These are phyloP conservation scores for Puya raimondii DNA, from an alignment of 176 grass and related monocot genomes.

Conservation along the genomic window DNA sequence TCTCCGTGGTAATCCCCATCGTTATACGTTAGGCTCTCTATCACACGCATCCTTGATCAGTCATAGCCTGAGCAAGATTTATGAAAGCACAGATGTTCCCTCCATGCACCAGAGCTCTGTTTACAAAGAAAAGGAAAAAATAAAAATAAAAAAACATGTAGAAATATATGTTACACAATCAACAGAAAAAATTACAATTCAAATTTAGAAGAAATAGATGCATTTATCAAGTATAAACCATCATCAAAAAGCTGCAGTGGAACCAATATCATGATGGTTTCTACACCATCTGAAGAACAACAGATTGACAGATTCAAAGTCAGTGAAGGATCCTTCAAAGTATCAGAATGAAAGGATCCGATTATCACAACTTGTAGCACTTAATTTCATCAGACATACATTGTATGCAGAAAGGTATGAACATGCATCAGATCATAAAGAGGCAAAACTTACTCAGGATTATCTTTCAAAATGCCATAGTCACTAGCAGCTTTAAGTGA, in stretches of 20 bases:
- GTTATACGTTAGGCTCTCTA: not conserved
- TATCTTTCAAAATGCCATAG: conserved; percentile 64
- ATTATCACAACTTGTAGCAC: not conserved
- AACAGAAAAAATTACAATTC: too few relatives aligned
- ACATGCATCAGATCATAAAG: not conserved
- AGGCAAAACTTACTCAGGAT: conserved; percentile 69
- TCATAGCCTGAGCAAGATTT: conserved; percentile 93
- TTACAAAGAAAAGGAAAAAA: not conserved
- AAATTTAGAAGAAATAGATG: too few relatives aligned
- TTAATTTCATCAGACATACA: not conserved
- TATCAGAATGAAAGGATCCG: not conserved
- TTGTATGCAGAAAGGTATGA: conserved; percentile 2
- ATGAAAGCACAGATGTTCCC: conserved; percentile 86
- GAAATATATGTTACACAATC: too few relatives aligned
- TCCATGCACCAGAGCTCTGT: conserved; percentile 77
- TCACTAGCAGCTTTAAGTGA: conserved; percentile 81
- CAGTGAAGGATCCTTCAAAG: not conserved
- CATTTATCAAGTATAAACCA: too few relatives aligned
- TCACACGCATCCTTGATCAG: conserved; percentile 92
- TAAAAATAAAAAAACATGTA: conserved; percentile 14
- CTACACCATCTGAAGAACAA: not conserved
- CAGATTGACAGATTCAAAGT: too few relatives aligned
- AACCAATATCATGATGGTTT: not conserved
- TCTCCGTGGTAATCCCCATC: too few relatives aligned
- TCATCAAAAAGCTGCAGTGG: too few relatives aligned